These are phyloP conservation scores for Russula olivacea DNA, from an alignment of 768 basidiomycete genomes.

Conservation along the genomic window DNA sequence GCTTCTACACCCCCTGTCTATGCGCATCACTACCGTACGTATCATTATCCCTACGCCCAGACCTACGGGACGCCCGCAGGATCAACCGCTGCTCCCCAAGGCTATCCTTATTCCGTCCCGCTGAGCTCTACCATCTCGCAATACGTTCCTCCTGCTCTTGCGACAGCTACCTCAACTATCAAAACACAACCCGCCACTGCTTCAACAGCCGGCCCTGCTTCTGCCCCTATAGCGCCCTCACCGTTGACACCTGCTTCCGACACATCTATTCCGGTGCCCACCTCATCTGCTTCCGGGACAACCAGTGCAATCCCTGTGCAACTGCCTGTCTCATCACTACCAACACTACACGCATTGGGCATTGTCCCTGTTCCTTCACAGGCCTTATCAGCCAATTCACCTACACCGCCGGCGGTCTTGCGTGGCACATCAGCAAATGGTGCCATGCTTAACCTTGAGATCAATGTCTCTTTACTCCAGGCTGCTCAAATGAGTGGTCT, in stretches of 20 bases:
- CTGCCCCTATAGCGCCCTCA: constrained; percentile 18
- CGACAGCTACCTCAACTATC: constrained; percentile 25
- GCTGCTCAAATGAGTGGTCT: constrained; percentile 72
- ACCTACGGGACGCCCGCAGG: constrained; percentile 37
- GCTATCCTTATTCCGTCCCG: constrained; percentile 25
- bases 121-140: constrained; percentile 31
- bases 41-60: constrained; percentile 56
- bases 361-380: constrained; percentile 64
- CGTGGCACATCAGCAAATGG: constrained; percentile 68
- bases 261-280: constrained; percentile 29
- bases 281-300: background rate
- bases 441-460: constrained; percentile 66
- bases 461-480: constrained; percentile 70
- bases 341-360: constrained; percentile 60
- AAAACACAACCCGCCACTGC: constrained; percentile 23
- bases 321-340: constrained; percentile 55
- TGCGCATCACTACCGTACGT: constrained; percentile 56
- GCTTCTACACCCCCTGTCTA: constrained; percentile 22
- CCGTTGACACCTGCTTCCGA: constrained; percentile 33
- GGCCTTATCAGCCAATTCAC: constrained; percentile 41
- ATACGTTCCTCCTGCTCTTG: constrained; percentile 30
- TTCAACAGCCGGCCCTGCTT: constrained; percentile 1
- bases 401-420: constrained; percentile 71
- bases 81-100: constrained; percentile 5
- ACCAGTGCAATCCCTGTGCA: constrained; percentile 52